Evolutionary conservation across 805 yeast genomes (phyloP), one percentile per base, ranked within the genome.

Genomic region (Saturnispora kantuleensis): DNA sequence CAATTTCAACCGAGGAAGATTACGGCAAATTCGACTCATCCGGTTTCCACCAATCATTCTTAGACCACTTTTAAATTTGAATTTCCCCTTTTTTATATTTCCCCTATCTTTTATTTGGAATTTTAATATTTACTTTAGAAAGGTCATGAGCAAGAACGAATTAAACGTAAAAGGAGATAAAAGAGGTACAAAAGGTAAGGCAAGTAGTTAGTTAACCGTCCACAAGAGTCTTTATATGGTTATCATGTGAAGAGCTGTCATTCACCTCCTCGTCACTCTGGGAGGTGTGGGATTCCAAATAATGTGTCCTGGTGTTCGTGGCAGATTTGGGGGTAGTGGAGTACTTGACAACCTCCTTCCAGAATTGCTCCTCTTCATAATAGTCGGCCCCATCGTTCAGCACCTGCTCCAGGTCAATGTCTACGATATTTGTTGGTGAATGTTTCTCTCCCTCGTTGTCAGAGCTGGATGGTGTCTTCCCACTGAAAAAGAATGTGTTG

Each of bases 271-370:
- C 45, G 2, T 46, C 52, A 11, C 48, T 37, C 6, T n/a, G 42
- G 5, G 40, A 12, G 12, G 31, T 38, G 18, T 55, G 37, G 38
- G 54, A 58, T 34, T 44, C 31, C 6, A 16, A 12, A 10, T 18
- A 17, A 30, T 51, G 28, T 5, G 57, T 52, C 16, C 58, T 55
- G 13, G 62, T 49, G 4, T 58, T 63, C 6, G 26, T 37, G 3
- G 31, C 37, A 8, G 36, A 17, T 12, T 31, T 37, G 15, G 45
- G 40, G 5, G 31, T 26, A 13, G 52, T 52, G 2, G 65, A 57
- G 26, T 60, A 53, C 44, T 56, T 42, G 32, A 56, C 60, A 26
- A 62, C 57, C 46, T 62, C 64, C 30, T 53, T 54, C 64, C 65
- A 59, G 36, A 59, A 59, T 31, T 47, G 45, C 29, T 56, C 63